Evolutionary conservation across 148 eudicot genomes (phyloP), one percentile per base, ranked within the genome.

Genomic region (Simmondsia chinensis): DNA sequence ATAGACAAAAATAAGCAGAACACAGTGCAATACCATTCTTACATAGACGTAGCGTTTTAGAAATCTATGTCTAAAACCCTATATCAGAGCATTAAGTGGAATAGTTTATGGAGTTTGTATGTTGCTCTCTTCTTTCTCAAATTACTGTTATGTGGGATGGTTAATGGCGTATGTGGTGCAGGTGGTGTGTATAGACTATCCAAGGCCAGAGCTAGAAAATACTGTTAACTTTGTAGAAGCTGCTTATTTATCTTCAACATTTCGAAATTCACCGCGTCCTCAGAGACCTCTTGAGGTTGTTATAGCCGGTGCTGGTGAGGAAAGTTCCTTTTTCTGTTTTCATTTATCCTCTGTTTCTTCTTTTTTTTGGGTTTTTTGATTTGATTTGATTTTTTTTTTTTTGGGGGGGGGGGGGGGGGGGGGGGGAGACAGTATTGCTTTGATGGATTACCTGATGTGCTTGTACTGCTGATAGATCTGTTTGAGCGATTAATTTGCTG

Each of bases 191-290:
- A 59, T 75, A 14, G 99, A 93, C 61, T 86, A 72, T 71, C 99
- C 99, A 42, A 86, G 99, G 65, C 99, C 99, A 15, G 96, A 93
- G 56, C 81, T 93, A 56, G 99, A 93, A 1, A 77, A 69, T 53
- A 79, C 96, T 3, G 70, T 50, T 20, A 80, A 73, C 35, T 93
- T 54, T 57, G 52, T 86, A 67, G 99, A 93, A 61, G 99, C 99
- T 66, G 96, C 87, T 66, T 59, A 57, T 22, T 66, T 86, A 30
- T 93, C 99, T 49, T 75, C 99, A 0, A 65, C 65, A 39, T 93
- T 93, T 57, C 70, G 79, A 10, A 57, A 60, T 63, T 58, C 71
- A 39, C 71, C 89, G 10, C 87, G 91, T 28, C 96, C 96, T 22
- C 53, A 59, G 20, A 93, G 82, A 57, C 94, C 96, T 6, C 64